Evolutionary conservation across 1,284 basidiomycete species (phyloP), one percentile per base, ranked within the genome.

Genomic region (Volvariella volvacea): DNA sequence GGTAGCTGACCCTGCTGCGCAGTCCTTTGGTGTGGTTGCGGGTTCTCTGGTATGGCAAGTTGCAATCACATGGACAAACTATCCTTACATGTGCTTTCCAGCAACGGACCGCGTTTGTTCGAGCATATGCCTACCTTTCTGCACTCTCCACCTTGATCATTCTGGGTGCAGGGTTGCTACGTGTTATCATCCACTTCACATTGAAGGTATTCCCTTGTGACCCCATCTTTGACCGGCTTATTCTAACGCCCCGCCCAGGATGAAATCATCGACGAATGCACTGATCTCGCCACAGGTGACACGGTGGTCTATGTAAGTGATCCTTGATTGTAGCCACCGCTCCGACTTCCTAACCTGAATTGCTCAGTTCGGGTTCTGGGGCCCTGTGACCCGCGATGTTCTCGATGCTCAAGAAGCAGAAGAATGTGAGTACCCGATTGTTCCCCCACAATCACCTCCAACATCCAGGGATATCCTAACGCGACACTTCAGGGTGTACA

Each of bases 151-250:
- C 76, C 16, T 53, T 82, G 28, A 53, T 82, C 0, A 68, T 83
- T 19, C 53, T 74, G 8, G 82, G 62, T 0, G 65, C 74, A 1
- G 77, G 75, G 1, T 59, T 88, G 43, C 54, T 86, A 42, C 66
- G 73, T 14, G 66, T 80, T 6, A 60, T 88, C 4, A 62, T 76
- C 1, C 86, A 90, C 54, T 89, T 86, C 57, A 64, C 67, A 0
- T 67, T 73, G 58, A 87, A 90, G 75, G 80, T 73, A 47, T 3
- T 61, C 22, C 49, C 12, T 16, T 25, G 16, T 14, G 19, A 9
- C 21, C 20, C 4, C 43, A 22, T 34, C 21, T 16, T 44, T 46
- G 33, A 39, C 21, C 41, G 22, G 40, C 36, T 19, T 47, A 19
- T 16, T 17, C 37, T 30, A 7, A 25, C 32, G 20, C 20, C 4